Conservation (phyloP, 495 filamentous ascomycete species). For the Lepidopterella palustris region DNA sequence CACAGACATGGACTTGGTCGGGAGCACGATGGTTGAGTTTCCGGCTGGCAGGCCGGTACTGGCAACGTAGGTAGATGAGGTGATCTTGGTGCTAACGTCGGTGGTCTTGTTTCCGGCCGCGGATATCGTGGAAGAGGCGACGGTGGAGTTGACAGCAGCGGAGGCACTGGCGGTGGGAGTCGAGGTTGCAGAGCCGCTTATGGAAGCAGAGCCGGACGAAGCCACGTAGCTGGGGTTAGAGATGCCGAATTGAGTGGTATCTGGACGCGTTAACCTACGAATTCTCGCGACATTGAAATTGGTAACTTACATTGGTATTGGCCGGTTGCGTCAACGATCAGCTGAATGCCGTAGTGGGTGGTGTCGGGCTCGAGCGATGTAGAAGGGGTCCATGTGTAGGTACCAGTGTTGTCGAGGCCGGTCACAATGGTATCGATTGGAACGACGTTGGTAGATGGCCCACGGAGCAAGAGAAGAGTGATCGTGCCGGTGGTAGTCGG, state of each 20-base stretch:
- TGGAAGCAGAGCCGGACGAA: not conserved
- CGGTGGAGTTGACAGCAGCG: slow-evolving; percentile 12
- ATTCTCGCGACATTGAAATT: not conserved
- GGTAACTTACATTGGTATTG: slow-evolving; percentile 51
- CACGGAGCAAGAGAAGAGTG: slow-evolving; percentile 57
- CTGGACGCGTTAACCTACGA: not conserved
- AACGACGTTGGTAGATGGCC: slow-evolving; percentile 51
- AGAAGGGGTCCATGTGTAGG: slow-evolving; percentile 51
- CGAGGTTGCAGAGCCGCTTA: slow-evolving; percentile 10
- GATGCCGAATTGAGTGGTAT: slow-evolving; percentile 64
- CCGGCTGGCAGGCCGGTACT: slow-evolving; percentile 10
- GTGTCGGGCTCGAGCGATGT: slow-evolving; percentile 43
- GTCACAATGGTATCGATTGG: slow-evolving; percentile 51
- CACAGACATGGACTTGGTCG: slow-evolving; percentile 29
- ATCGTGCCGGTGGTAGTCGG: slow-evolving; percentile 45
- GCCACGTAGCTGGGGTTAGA: slow-evolving; percentile 36
- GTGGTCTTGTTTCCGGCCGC: slow-evolving; percentile 14
- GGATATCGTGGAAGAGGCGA: slow-evolving; percentile 15
- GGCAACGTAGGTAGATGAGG: slow-evolving; percentile 18
- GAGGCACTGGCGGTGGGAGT: slow-evolving; percentile 19
- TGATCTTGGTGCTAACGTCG: slow-evolving; percentile 26
- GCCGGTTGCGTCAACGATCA: slow-evolving; percentile 57
- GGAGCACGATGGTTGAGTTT: slow-evolving; percentile 28
- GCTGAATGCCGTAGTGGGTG: slow-evolving; percentile 53
- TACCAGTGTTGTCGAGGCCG: slow-evolving; percentile 51